A percentile compares a stretch with the other conserved stretches of the same genome.
These are phyloP conservation scores for Trypanosomatidae sp. DNA, from an alignment of 208 protist genomes.

Conservation along the genomic window DNA sequence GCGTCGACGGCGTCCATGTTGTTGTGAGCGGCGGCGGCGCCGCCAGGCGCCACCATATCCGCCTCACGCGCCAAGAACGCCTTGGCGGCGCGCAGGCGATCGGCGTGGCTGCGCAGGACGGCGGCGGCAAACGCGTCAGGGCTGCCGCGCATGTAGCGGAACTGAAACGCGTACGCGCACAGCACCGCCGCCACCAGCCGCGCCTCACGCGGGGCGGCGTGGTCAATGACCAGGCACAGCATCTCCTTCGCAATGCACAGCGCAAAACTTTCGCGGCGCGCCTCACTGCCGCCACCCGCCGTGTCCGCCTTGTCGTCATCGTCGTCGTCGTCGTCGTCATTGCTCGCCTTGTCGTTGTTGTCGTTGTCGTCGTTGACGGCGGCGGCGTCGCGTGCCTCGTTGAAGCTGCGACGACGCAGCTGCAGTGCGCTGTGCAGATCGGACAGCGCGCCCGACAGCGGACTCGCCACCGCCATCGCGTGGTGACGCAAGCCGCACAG, in stretches of 20 bases:
- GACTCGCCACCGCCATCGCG: constrained; percentile 25
- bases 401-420: constrained; percentile 24
- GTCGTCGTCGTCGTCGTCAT: constrained; percentile 1
- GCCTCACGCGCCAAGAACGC: constrained; percentile 13
- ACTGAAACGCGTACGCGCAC: constrained; percentile 65
- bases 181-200: constrained; percentile 47
- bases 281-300: too few species aligned
- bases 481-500: constrained; percentile 22
- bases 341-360: too few species aligned
- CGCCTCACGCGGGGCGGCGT: constrained; percentile 17
- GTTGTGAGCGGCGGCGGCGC: too few species aligned
- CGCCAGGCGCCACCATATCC: too few species aligned
- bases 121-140: constrained; percentile 46
- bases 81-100: constrained; percentile 18
- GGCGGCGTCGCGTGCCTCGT: constrained; percentile 7
- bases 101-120: too few species aligned
- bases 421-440: constrained; percentile 35
- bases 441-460: constrained; percentile 37
- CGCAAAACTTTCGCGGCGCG: too few species aligned
- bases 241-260: constrained; percentile 25
- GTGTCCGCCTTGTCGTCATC: constrained; percentile 5
- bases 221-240: constrained; percentile 41
- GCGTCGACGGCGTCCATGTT: too few species aligned
- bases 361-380: not conserved
- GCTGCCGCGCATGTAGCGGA: constrained; percentile 44